A percentile compares a stretch with the other conserved stretches of the same genome.
Conservation (phyloP, 768 basidiomycete genomes). For the Lactarius trivialis region DNA sequence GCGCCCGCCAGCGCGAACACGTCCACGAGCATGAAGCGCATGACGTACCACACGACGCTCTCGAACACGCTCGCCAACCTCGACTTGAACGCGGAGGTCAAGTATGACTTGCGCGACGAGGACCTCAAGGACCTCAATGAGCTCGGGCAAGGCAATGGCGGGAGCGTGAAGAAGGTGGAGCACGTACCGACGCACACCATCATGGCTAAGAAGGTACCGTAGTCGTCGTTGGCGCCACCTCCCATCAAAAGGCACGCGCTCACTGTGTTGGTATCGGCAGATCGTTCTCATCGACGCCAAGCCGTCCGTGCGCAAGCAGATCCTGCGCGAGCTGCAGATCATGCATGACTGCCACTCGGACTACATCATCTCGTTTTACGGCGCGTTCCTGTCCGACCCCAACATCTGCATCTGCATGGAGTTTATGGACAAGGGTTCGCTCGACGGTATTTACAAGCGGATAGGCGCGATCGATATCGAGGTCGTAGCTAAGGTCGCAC, state of each 20-base stretch:
- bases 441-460: conserved; percentile 94
- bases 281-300: conserved; percentile 96
- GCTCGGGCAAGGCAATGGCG: conserved; percentile 93
- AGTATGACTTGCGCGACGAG: conserved; percentile 78
- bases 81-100: conserved; percentile 80
- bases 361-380: conserved; percentile 95
- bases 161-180: conserved; percentile 94
- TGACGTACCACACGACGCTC: conserved; percentile 72
- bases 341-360: conserved; percentile 95
- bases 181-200: conserved; percentile 85
- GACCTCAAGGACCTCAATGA: conserved; percentile 88
- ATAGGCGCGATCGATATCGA: conserved; percentile 91
- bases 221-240: conserved; percentile 25
- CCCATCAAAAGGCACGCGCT: background rate
- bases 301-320: conserved; percentile 94
- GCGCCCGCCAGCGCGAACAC: conserved; percentile 47
- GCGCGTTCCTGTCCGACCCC: conserved; percentile 93
- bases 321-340: conserved; percentile 94
- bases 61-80: conserved; percentile 81
- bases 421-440: conserved; percentile 86
- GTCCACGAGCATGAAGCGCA: conserved; percentile 49
- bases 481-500: conserved; percentile 88
- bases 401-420: conserved; percentile 99
- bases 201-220: conserved; percentile 92
- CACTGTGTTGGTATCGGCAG: conserved; percentile 34